Percentiles rank a stretch among this genome's conserved stretches.
These are phyloP conservation scores for Candida orba DNA, from an alignment of 805 yeast genomes.

Conservation along the genomic window DNA sequence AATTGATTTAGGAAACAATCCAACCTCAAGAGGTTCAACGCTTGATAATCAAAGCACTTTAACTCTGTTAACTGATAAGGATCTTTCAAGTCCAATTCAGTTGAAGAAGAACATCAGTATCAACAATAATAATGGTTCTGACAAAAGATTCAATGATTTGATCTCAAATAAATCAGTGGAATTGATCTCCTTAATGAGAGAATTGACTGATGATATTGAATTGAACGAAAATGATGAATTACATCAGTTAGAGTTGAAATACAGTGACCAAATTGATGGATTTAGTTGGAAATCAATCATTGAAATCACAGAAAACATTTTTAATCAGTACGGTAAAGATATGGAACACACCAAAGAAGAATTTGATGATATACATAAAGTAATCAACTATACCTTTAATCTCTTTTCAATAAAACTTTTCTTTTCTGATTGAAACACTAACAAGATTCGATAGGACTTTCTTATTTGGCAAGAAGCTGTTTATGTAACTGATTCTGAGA, in stretches of 20 bases:
- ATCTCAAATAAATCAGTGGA: conserved; percentile 1
- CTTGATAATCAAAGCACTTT: conserved; percentile 4
- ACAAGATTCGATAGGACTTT: conserved; percentile 9
- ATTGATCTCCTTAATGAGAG: conserved; percentile 6
- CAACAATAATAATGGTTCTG: not conserved
- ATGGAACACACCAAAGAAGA: conserved; percentile 19
- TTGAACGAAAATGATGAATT: not conserved
- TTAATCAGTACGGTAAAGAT: conserved; percentile 14
- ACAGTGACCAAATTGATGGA: not conserved
- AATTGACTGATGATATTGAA: not conserved
- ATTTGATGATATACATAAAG: conserved; percentile 18
- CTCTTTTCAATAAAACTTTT: not conserved
- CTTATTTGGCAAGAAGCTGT: conserved; percentile 23
- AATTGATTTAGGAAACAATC: too few species aligned
- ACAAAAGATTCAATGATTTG: not conserved
- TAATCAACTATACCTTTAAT: not conserved
- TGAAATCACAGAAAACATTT: conserved; percentile 12
- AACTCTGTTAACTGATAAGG: conserved; percentile 3
- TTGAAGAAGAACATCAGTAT: not conserved
- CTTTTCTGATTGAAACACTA: not conserved
- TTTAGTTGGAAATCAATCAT: conserved; percentile 14
- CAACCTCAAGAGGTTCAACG: not conserved
- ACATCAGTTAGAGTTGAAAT: not conserved
- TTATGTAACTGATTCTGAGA: conserved; percentile 19
- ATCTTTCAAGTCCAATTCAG: conserved; percentile 6